Evolutionary conservation across 805 yeast species (phyloP).

Genomic region (Zygotorulaspora sp.): DNA sequence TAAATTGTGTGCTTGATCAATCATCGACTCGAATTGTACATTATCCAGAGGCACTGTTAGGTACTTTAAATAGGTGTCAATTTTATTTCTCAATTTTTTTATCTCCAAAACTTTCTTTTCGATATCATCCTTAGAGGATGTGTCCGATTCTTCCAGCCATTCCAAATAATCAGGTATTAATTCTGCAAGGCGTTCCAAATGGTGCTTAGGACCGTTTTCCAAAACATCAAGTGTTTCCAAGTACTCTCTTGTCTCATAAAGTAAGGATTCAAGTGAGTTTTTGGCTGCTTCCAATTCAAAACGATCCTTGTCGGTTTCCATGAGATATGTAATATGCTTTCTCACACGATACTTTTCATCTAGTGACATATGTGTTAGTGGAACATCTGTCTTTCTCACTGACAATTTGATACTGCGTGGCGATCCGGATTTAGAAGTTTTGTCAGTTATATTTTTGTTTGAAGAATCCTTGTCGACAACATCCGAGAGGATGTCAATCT

Average conservation of each 20-base stretch:
- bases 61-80: conserved; percentile 41
- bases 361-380: conserved; percentile 47
- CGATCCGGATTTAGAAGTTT: neutral
- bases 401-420: conserved; percentile 16
- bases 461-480: conserved; percentile 28
- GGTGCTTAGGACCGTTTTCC: conserved; percentile 39
- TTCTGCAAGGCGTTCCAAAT: conserved; percentile 36
- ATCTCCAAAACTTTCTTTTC: conserved; percentile 31
- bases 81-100: conserved; percentile 27
- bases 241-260: conserved; percentile 62
- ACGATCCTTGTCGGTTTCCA: conserved; percentile 44
- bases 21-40: conserved; percentile 42
- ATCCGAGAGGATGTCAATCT: conserved; percentile 17
- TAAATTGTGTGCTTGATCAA: conserved; percentile 41
- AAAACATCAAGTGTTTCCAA: conserved; percentile 50
- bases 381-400: conserved; percentile 31
- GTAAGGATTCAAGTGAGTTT: conserved; percentile 67
- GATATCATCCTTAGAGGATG: conserved; percentile 42
- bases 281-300: conserved; percentile 56
- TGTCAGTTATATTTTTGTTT: conserved; percentile 6
- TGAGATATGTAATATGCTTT: conserved; percentile 49
- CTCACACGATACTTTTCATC: conserved; percentile 44
- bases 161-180: conserved; percentile 51
- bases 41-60: conserved; percentile 45
- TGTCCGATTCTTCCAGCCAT: conserved; percentile 76